phyloP scores from a whole-genome alignment of 768 basidiomycete genomes.

The Suillus plorans region DNA sequence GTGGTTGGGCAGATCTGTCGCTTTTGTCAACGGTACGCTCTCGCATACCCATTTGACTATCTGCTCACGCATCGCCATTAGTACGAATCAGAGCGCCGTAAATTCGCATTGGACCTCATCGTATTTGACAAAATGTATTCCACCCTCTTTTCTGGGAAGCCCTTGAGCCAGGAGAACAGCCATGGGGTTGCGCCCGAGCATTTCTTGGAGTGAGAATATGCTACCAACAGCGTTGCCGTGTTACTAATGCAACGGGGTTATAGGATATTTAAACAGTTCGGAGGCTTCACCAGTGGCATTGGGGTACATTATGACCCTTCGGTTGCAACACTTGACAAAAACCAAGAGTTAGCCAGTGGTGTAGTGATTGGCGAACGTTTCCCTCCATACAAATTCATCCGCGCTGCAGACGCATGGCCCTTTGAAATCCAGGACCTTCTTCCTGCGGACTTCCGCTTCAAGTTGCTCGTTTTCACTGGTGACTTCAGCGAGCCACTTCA shows the following conservation, averaged over 20 bases:
- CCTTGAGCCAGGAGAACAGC: conserved; percentile 34
- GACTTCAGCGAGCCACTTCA: conserved; percentile 29
- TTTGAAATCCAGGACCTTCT: conserved; percentile 51
- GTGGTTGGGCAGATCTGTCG: conserved; percentile 45
- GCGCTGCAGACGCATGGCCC: conserved; percentile 45
- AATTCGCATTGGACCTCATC: conserved; percentile 55
- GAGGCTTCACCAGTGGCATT: conserved; percentile 47
- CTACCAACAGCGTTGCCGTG: not conserved
- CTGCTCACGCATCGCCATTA: conserved; percentile 15
- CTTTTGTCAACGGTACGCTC: conserved; percentile 45
- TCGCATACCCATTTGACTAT: not conserved
- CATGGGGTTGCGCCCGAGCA: conserved; percentile 42
- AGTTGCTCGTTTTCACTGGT: conserved; percentile 47
- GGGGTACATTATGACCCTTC: conserved; percentile 51
- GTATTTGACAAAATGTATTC: conserved; percentile 52
- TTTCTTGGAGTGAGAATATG: conserved; percentile 39
- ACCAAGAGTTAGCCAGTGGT: conserved; percentile 38
- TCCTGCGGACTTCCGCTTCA: conserved; percentile 48
- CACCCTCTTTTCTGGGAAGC: conserved; percentile 54
- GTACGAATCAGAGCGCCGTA: conserved; percentile 55
- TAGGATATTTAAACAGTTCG: conserved; percentile 46
- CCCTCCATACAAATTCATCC: conserved; percentile 45
- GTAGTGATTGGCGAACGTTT: conserved; percentile 52
- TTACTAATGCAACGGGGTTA: not conserved
- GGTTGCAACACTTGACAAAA: conserved; percentile 29